phyloP scores from a whole-genome alignment of 768 basidiomycete genomes.

The Favolaschia claudopus region DNA sequence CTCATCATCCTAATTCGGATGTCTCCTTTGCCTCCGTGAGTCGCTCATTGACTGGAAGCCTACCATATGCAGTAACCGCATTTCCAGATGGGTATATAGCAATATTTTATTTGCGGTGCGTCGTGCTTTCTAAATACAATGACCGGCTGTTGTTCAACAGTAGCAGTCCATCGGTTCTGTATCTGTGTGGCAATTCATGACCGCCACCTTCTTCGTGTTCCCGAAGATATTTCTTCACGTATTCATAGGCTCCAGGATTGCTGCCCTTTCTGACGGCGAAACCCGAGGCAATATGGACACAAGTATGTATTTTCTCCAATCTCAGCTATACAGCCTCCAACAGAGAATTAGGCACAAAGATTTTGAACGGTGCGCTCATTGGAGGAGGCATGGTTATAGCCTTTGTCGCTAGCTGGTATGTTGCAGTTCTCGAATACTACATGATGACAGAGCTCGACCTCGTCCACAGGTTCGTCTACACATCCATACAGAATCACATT shows the following conservation, averaged over 20 bases:
- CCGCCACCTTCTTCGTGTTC: conserved; percentile 74
- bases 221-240: conserved; percentile 78
- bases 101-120: conserved; percentile 77
- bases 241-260: conserved; percentile 81
- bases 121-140: not conserved
- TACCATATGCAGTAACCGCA: not conserved
- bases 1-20: conserved; percentile 83
- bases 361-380: conserved; percentile 69
- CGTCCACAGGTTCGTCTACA: conserved; percentile 69
- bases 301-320: conserved; percentile 48
- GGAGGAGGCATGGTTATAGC: conserved; percentile 66
- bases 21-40: conserved; percentile 77
- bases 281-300: conserved; percentile 79
- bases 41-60: not conserved
- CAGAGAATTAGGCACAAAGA: conserved; percentile 58
- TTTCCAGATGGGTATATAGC: conserved; percentile 73
- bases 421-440: conserved; percentile 12
- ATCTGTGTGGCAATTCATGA: conserved; percentile 74
- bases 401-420: conserved; percentile 72
- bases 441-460: conserved; percentile 22
- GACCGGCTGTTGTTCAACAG: not conserved
- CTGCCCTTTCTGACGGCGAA: conserved; percentile 77
- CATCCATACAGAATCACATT: conserved; percentile 67
- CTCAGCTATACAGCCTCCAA: conserved; percentile 8
- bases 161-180: conserved; percentile 76